Percentiles rank a stretch among this genome's conserved stretches.
Evolutionary conservation across 495 filamentous ascomycete genomes (phyloP).

Genomic region (Xylaria scruposa): DNA sequence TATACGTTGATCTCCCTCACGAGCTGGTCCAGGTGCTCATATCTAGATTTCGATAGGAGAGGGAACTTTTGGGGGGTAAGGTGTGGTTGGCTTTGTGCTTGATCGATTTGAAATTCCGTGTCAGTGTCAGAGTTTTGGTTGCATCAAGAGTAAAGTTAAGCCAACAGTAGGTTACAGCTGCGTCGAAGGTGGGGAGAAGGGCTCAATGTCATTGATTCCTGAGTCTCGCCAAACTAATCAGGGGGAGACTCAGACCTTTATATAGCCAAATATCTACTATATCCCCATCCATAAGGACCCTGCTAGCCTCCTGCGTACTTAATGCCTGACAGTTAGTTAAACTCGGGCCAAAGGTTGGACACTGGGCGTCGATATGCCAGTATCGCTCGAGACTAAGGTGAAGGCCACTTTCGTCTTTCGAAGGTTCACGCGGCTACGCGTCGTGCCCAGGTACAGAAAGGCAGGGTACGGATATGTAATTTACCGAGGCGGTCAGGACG

Average conservation of each 20-base stretch:
- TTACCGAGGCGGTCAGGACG: conserved; percentile 11
- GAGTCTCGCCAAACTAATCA: too few species aligned
- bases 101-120: conserved; percentile 3
- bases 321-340: too few species aligned
- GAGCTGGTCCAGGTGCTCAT: conserved; percentile 6
- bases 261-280: too few species aligned
- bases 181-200: too few species aligned
- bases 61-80: conserved; percentile 6
- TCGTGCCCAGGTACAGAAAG: conserved; percentile 16
- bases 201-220: too few species aligned
- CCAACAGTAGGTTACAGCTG: too few species aligned
- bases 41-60: conserved; percentile 13
- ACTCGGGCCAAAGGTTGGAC: conserved; percentile 5
- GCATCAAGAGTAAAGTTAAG: too few species aligned
- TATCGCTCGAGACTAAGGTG: conserved; percentile 13
- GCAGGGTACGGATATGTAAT: conserved; percentile 21
- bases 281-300: too few species aligned
- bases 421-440: conserved; percentile 16
- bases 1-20: neutral
- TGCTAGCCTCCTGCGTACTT: too few species aligned
- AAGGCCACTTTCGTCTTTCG: conserved; percentile 3
- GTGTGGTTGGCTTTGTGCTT: conserved; percentile 9
- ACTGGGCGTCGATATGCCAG: conserved; percentile 7
- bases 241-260: too few species aligned
- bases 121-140: too few species aligned